Evolutionary conservation across 176 grass and related monocot species (phyloP).

Genomic region (Oryza nivara): DNA sequence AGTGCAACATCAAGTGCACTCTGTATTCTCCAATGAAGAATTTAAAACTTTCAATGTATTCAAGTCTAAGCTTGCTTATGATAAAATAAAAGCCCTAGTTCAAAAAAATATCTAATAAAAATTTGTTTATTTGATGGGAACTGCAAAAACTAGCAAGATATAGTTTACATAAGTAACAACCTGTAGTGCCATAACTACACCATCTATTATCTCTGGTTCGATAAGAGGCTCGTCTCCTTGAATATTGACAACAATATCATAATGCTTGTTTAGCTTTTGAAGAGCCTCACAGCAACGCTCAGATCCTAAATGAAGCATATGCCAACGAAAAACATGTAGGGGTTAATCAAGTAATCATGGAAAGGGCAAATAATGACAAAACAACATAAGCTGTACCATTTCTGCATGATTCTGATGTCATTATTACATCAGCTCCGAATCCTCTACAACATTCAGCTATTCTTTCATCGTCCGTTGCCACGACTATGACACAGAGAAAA

Average conservation of each 20-base stretch:
- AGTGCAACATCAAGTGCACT: not conserved
- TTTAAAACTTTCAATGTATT: not conserved
- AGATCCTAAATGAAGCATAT: slow-evolving; percentile 58
- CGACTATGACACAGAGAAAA: slow-evolving; percentile 48
- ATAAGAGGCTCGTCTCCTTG: slow-evolving; percentile 98
- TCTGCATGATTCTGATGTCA: slow-evolving; percentile 91
- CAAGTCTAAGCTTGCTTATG: not conserved
- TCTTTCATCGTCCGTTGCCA: slow-evolving; percentile 89
- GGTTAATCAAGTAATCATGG: slow-evolving; percentile 1
- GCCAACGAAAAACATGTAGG: not conserved
- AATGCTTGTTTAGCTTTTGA: slow-evolving; percentile 70
- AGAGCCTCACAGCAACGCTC: slow-evolving; percentile 93
- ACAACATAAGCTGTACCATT: slow-evolving; percentile 62
- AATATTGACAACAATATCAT: slow-evolving; percentile 98
- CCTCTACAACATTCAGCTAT: slow-evolving; percentile 96
- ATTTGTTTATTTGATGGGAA: not conserved
- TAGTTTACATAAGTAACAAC: slow-evolving; percentile 48
- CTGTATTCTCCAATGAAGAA: not conserved
- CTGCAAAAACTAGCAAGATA: slow-evolving; percentile 4
- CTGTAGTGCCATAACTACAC: slow-evolving; percentile 95
- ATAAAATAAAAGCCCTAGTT: not conserved
- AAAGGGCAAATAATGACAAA: not conserved
- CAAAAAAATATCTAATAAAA: not conserved
- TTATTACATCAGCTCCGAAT: slow-evolving; percentile 97
- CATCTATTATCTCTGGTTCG: slow-evolving; percentile 98